These are phyloP conservation scores for Daldinia sp. DNA, from an alignment of 2,329 filamentous ascomycete species.

Conservation along the genomic window DNA sequence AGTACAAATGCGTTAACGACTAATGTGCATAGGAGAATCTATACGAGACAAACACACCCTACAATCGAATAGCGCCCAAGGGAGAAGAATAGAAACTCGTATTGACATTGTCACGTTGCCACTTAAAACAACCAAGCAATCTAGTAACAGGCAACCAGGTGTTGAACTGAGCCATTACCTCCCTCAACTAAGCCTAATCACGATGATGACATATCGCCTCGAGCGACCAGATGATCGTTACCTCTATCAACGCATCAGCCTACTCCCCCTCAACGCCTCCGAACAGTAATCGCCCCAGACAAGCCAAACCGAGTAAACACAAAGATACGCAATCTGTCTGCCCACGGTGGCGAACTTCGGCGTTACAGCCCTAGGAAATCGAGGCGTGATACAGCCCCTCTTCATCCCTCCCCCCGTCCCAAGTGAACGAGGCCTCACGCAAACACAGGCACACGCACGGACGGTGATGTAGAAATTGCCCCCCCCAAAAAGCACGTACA, in stretches of 20 bases:
- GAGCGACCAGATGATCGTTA: not conserved
- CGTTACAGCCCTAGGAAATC: conserved; percentile 18
- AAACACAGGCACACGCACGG: not conserved
- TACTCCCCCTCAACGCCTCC: not conserved
- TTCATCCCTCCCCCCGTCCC: not conserved
- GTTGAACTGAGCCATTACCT: not conserved
- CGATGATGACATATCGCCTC: not conserved
- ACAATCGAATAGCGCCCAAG: not conserved
- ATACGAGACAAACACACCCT: not conserved
- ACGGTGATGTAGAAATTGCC: not conserved
- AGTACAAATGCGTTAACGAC: not conserved
- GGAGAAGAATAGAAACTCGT: not conserved
- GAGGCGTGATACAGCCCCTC: conserved; percentile 17
- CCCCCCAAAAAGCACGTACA: not conserved
- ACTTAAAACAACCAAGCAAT: not conserved
- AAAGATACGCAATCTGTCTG: conserved; percentile 8
- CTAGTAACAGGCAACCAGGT: not conserved
- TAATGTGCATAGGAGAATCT: not conserved
- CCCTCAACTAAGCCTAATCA: not conserved
- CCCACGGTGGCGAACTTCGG: conserved; percentile 28
- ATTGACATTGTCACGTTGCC: not conserved
- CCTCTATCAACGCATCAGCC: not conserved
- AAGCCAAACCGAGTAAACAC: conserved; percentile 4
- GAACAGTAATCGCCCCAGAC: not conserved
- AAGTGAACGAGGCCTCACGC: conserved; percentile 1